Percentiles rank a stretch among this genome's conserved stretches.
phyloP scores from a whole-genome alignment of 2,329 filamentous ascomycete genomes.

The Tolypocladium ovalisporum region DNA sequence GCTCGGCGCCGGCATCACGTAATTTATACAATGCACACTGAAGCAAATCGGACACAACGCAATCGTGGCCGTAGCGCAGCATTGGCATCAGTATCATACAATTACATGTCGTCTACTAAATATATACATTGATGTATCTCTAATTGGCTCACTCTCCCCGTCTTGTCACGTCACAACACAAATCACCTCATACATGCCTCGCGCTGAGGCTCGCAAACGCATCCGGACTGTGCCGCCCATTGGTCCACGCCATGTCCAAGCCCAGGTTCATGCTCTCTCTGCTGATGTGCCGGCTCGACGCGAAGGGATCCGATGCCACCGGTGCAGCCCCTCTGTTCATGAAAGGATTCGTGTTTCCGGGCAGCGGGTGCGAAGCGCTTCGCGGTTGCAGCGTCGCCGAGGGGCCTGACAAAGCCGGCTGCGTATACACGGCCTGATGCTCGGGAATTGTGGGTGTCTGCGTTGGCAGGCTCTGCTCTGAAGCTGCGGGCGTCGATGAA shows the following conservation, averaged over 20 bases:
- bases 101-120: neutral
- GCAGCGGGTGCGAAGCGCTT: conserved; percentile 20
- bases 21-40: neutral
- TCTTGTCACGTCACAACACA: neutral
- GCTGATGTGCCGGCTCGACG: conserved; percentile 30
- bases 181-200: conserved; percentile 32
- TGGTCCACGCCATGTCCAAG: conserved; percentile 52
- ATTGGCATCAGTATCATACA: neutral
- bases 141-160: neutral
- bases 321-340: conserved; percentile 21
- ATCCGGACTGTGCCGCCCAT: conserved; percentile 67
- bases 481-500: conserved; percentile 24
- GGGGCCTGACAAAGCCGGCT: conserved; percentile 15
- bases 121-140: neutral
- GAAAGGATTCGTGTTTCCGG: conserved; percentile 48
- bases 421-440: conserved; percentile 13
- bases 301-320: conserved; percentile 30
- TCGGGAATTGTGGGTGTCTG: conserved; percentile 17
- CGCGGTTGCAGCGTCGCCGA: conserved; percentile 13
- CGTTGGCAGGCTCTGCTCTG: conserved; percentile 15
- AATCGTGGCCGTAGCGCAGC: neutral
- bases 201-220: conserved; percentile 69
- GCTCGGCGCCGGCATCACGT: neutral
- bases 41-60: neutral
- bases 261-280: conserved; percentile 62